A percentile compares a stretch with the other conserved stretches of the same genome.
Conservation (phyloP, 2,329 filamentous ascomycete genomes). For the Penicillium capsulatum region DNA sequence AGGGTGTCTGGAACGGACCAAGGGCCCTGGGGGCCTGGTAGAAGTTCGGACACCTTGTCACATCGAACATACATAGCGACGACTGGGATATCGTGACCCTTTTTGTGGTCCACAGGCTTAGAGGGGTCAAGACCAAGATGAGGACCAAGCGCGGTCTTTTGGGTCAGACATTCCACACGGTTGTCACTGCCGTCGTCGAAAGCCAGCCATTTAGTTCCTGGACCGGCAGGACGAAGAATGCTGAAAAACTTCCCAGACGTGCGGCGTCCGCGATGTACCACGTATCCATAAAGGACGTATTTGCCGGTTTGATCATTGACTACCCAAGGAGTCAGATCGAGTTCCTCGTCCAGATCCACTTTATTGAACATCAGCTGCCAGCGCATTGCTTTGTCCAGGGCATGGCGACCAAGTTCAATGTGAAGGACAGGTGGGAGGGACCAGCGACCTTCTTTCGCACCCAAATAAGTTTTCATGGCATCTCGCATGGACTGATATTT, state of each 20-base stretch:
- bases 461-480: constrained; percentile 33
- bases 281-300: constrained; percentile 58
- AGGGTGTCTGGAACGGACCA: constrained; percentile 46
- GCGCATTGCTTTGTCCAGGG: constrained; percentile 51
- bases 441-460: constrained; percentile 37
- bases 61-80: constrained; percentile 55
- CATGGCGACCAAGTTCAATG: constrained; percentile 56
- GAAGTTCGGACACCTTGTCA: constrained; percentile 42
- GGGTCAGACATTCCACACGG: constrained; percentile 54
- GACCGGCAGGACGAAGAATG: constrained; percentile 56
- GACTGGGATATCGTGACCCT: constrained; percentile 50
- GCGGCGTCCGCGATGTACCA: constrained; percentile 57
- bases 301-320: constrained; percentile 34
- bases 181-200: constrained; percentile 56
- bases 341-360: constrained; percentile 53
- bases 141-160: constrained; percentile 50
- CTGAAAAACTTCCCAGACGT: constrained; percentile 58
- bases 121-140: constrained; percentile 47
- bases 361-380: constrained; percentile 56
- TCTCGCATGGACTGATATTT: constrained; percentile 36
- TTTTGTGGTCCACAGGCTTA: constrained; percentile 42
- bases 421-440: constrained; percentile 49
- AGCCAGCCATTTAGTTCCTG: constrained; percentile 55
- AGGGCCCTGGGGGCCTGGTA: constrained; percentile 43
- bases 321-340: constrained; percentile 43